Evolutionary conservation across 2,329 filamentous ascomycete species (phyloP).

Genomic region (Clarireedia homoeocarpa): DNA sequence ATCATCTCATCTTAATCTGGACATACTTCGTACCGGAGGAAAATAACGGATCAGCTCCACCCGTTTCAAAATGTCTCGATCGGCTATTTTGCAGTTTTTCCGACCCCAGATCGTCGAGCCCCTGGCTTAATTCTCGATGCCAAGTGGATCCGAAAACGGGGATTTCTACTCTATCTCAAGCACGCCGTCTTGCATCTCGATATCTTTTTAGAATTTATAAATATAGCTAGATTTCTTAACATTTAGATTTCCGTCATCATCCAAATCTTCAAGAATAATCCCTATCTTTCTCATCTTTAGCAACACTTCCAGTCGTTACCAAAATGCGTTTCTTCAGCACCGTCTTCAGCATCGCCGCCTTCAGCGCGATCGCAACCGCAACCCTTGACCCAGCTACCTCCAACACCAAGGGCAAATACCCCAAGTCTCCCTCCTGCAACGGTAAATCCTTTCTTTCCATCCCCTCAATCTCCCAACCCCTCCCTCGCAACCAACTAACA

Average conservation of each 20-base stretch:
- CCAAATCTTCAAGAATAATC: not conserved
- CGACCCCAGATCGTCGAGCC: not conserved
- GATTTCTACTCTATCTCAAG: not conserved
- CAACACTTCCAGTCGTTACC: not conserved
- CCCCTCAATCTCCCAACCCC: too few relatives aligned
- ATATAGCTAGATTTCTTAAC: not conserved
- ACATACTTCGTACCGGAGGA: not conserved
- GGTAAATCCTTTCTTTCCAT: not conserved
- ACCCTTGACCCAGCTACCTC: not conserved
- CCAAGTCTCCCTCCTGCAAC: not conserved
- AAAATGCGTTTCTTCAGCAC: slow-evolving; percentile 2
- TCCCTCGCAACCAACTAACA: not conserved
- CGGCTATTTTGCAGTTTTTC: not conserved
- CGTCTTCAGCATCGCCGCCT: not conserved
- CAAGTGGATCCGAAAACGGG: too few relatives aligned
- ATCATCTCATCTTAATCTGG: not conserved
- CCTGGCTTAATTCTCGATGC: not conserved
- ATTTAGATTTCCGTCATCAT: not conserved
- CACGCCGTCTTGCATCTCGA: too few relatives aligned
- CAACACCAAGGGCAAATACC: not conserved
- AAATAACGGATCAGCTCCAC: not conserved
- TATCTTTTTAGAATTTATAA: not conserved
- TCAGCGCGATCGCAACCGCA: not conserved
- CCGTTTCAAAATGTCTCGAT: too few relatives aligned
- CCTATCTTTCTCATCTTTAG: not conserved